Base-by-base conservation (phyloP, 257 asterid species). In the Solanum paucissectum region DNA sequence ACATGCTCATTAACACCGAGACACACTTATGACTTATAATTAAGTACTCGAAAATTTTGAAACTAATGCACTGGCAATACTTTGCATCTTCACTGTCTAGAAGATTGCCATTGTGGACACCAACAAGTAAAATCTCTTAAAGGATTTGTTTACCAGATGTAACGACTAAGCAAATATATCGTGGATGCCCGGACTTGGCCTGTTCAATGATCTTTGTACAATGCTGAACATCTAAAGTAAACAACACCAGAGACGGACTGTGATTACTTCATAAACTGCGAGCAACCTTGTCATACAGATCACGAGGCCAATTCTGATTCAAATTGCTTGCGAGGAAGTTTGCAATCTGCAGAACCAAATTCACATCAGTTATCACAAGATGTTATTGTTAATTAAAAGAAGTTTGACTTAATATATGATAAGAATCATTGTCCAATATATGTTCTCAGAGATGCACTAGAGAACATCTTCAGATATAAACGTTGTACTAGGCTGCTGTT, bases 301-400 rank as follows among this genome's bases (percentile, higher is more conserved):
- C 99, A 16, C 94, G 95, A 34, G 99, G 99, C 99, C 99, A 96
- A 90, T 92, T 96, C 90, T 93, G 90, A 89, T 93, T 92, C 93
- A 94, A 55, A 87, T 94, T 96, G 93, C 92, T 95, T 14, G 98
- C 98, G 5, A 96, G 98, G 86, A 96, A 96, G 92, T 95, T 96
- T 74, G 97, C 95, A 11, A 96, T 96, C 99, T 96, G 98, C 94
- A 91, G 68, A 64, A 87, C 38, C 49, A 81, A 84, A 34, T 29
- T 27, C 66, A 60, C 36, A 16, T 49, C 74, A 27, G 52, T 83
- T 38, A 86, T 25, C 34, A 9, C 62, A 33, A 27, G 44, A 60
- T 40, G 60, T 40, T 25, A 88, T 25, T 4, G 25, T 66, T 74
- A 62, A n/a, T 18, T 20, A 84, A 88, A 83, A 36, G 36, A 58